Percentiles rank a stretch among this genome's conserved stretches.
phyloP scores from a whole-genome alignment of 257 asterid genomes.

The Misopates orontium region DNA sequence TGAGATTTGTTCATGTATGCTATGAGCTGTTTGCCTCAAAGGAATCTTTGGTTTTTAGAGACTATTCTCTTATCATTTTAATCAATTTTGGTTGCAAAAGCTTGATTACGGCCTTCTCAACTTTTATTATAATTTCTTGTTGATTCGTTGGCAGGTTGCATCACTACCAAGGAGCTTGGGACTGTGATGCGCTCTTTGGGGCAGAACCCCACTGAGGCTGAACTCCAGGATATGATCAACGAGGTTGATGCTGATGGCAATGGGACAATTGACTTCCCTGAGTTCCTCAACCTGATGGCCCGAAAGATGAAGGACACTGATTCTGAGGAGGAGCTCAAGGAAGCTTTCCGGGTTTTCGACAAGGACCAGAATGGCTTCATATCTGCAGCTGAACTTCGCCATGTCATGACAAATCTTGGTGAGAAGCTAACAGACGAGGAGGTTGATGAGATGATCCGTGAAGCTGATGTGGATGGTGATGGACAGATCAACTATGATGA shows the following conservation, averaged over 20 bases:
- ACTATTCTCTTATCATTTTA: neutral
- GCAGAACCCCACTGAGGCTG: constrained; percentile 61
- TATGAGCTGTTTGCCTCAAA: neutral
- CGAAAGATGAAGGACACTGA: constrained; percentile 60
- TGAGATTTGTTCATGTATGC: neutral
- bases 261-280: constrained; percentile 61
- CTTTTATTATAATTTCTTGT: constrained; percentile 4
- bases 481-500: constrained; percentile 76
- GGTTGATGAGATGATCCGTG: constrained; percentile 65
- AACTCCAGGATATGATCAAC: constrained; percentile 60
- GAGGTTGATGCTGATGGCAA: constrained; percentile 67
- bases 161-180: constrained; percentile 60
- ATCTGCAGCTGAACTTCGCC: constrained; percentile 63
- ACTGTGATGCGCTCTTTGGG: constrained; percentile 67
- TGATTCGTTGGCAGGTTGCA: constrained; percentile 42
- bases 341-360: constrained; percentile 60
- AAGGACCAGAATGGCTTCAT: constrained; percentile 60
- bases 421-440: constrained; percentile 61
- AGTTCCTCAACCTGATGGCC: constrained; percentile 66
- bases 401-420: constrained; percentile 67
- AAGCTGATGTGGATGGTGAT: constrained; percentile 68
- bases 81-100: constrained; percentile 7
- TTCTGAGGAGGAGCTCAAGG: constrained; percentile 62
- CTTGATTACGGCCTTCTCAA: neutral
- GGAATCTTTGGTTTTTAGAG: neutral